Conservation (phyloP, 306 rosid species). For the peach (Prunus persica) region Prunus_persica_NCBIv2 NC_034009.1:24898501-24899000, state of each 20-base stretch:
- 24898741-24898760: constrained; percentile 88
- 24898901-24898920: background rate
- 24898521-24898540: constrained; percentile 87
- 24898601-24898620: background rate
- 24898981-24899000: constrained; percentile 76
- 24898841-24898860: background rate
- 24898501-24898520: constrained; percentile 98
- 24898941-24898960: constrained; percentile 35
- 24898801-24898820: background rate
- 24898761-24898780: constrained; percentile 96
- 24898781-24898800: constrained; percentile 72
- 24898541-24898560: constrained; percentile 1
- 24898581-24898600: background rate
- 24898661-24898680: constrained; percentile 77
- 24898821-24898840: background rate
- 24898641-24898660: no score
- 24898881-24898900: background rate
- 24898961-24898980: constrained; percentile 79
- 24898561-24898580: background rate
- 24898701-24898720: constrained; percentile 97
- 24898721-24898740: constrained; percentile 75
- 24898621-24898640: background rate
- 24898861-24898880: background rate
- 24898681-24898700: constrained; percentile 89
- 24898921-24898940: constrained; percentile 4